These are phyloP conservation scores for Colletotrichum destructivum DNA, from an alignment of 2,329 filamentous ascomycete species.

Conservation along the genomic window DNA sequence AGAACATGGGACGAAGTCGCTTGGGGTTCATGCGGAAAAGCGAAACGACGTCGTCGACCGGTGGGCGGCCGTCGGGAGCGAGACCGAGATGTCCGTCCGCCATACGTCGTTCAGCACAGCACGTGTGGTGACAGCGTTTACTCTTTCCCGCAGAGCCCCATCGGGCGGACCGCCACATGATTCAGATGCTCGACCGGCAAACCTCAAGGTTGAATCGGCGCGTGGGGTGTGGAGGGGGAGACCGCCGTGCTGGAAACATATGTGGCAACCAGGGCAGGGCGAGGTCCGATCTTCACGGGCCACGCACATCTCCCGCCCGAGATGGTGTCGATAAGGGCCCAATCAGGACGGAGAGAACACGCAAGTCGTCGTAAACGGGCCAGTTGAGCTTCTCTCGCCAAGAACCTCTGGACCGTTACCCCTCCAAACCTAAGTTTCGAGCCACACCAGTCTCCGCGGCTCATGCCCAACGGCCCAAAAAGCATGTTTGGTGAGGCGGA, in stretches of 20 bases:
- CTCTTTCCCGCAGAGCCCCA: constrained; percentile 7
- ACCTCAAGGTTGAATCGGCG: background rate
- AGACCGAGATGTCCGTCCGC: constrained; percentile 11
- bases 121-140: constrained; percentile 21
- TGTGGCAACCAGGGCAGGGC: background rate
- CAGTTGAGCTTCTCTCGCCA: constrained; percentile 15
- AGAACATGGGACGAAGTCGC: constrained; percentile 10
- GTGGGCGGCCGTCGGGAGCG: background rate
- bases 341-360: constrained; percentile 1
- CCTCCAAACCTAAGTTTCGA: background rate
- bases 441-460: background rate
- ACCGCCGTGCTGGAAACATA: constrained; percentile 7
- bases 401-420: constrained; percentile 20
- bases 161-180: background rate
- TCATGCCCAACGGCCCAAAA: constrained; percentile 1
- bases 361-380: constrained; percentile 5
- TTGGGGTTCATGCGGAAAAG: background rate
- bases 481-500: background rate
- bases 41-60: too few relatives aligned
- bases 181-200: background rate
- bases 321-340: background rate
- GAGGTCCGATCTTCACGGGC: constrained; percentile 8
- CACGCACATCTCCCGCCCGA: constrained; percentile 36
- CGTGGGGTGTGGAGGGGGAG: background rate
- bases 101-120: background rate